A percentile compares a stretch with the other conserved stretches of the same genome.
These are phyloP conservation scores for Pestalotiopsis sp. DNA, from an alignment of 2,329 filamentous ascomycete genomes.

Conservation along the genomic window DNA sequence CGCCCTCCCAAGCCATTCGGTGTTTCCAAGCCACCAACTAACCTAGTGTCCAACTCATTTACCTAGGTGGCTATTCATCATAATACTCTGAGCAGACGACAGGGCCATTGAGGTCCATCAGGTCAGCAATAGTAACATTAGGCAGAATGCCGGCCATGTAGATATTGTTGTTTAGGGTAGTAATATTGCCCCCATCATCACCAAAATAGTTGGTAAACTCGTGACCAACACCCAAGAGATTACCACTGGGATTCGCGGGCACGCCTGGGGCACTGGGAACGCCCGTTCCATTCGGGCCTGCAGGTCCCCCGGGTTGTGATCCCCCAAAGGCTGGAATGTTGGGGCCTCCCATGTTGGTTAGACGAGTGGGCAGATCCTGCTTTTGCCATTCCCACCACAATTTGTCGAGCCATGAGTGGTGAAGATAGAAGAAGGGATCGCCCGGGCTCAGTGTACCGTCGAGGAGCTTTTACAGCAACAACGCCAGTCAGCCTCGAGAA, in stretches of 20 bases:
- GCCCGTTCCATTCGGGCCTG: not conserved
- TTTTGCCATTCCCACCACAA: slow-evolving; percentile 33
- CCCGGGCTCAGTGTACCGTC: slow-evolving; percentile 27
- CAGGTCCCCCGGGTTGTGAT: not conserved
- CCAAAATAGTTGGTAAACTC: slow-evolving; percentile 18
- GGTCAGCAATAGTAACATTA: slow-evolving; percentile 34
- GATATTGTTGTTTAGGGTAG: not conserved
- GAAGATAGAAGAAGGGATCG: slow-evolving; percentile 36
- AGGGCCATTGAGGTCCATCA: slow-evolving; percentile 20
- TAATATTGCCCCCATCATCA: slow-evolving; percentile 6
- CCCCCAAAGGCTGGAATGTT: slow-evolving; percentile 18
- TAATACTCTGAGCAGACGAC: slow-evolving; percentile 21
- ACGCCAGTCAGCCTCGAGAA: not conserved
- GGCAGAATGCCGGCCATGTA: slow-evolving; percentile 16
- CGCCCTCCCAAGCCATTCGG: too few relatives aligned
- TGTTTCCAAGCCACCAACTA: too few relatives aligned
- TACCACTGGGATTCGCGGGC: not conserved
- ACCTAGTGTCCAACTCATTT: too few relatives aligned
- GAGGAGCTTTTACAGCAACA: slow-evolving; percentile 6
- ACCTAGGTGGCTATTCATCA: not conserved
- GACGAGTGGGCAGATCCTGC: slow-evolving; percentile 20
- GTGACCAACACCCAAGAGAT: not conserved
- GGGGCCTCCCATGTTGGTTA: slow-evolving; percentile 24
- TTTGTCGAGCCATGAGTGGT: slow-evolving; percentile 31
- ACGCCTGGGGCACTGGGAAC: not conserved